Evolutionary conservation across 441 rosid species (phyloP).

Genomic region (Arabidopsis hybrid): DNA sequence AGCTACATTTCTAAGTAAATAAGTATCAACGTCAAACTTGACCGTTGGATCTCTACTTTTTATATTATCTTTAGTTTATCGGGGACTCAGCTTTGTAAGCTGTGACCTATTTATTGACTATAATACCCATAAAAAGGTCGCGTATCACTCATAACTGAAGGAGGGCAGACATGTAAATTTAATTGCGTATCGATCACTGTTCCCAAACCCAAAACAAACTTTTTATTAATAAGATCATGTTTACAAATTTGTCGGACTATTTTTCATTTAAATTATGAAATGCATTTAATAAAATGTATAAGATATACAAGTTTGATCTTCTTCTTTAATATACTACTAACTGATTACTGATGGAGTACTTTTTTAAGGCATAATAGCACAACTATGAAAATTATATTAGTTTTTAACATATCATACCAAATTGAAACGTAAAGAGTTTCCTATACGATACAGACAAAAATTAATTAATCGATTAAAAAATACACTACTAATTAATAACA

Average conservation of each 20-base stretch:
- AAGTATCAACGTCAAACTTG: constrained; percentile 31
- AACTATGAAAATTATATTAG: not conserved
- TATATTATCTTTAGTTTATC: constrained; percentile 18
- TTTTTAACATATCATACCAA: not conserved
- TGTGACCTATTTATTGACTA: constrained; percentile 20
- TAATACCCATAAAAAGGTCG: constrained; percentile 19
- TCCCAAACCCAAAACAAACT: constrained; percentile 21
- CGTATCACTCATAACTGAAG: not conserved
- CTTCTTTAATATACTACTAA: not conserved
- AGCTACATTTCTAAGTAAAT: constrained; percentile 2
- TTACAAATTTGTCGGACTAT: constrained; percentile 38
- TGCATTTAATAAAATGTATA: not conserved
- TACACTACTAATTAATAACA: not conserved
- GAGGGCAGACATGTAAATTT: constrained; percentile 17
- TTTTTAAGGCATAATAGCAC: constrained; percentile 1
- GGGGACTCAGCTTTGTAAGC: constrained; percentile 24
- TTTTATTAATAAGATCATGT: constrained; percentile 19
- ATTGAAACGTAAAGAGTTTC: constrained; percentile 16
- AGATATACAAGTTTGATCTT: not conserved
- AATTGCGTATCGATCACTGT: constrained; percentile 38
- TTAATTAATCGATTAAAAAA: not conserved
- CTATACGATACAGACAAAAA: not conserved
- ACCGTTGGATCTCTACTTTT: constrained; percentile 42
- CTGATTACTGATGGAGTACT: not conserved
- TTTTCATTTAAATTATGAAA: not conserved